These are phyloP conservation scores for Cadophora sp. DNA, from an alignment of 2,329 filamentous ascomycete genomes.

Conservation along the genomic window DNA sequence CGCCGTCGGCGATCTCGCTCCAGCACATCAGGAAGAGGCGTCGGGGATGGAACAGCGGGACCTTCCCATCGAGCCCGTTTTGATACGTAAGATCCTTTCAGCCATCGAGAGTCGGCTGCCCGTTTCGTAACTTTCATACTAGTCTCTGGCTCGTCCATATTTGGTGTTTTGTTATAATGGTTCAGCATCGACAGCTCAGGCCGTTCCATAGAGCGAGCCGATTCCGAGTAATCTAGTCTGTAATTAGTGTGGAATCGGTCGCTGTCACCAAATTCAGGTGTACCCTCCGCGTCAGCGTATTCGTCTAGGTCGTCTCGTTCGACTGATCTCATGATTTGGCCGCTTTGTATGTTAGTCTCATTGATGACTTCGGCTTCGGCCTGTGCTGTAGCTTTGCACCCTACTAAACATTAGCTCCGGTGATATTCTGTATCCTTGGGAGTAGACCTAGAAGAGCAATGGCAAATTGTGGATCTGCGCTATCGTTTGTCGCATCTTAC, in stretches of 20 bases:
- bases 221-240: not conserved
- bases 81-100: conserved; percentile 42
- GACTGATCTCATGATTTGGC: conserved; percentile 19
- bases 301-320: conserved; percentile 20
- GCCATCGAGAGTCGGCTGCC: conserved; percentile 38
- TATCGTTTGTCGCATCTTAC: not conserved
- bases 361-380: conserved; percentile 27
- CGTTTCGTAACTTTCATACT: conserved; percentile 32
- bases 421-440: not conserved
- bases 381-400: conserved; percentile 31
- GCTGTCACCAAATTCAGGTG: not conserved
- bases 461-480: not conserved
- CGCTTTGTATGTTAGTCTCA: conserved; percentile 4
- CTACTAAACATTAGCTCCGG: not conserved
- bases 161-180: conserved; percentile 14
- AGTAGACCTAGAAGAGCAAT: not conserved
- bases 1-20: conserved; percentile 21
- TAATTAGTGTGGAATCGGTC: not conserved
- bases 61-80: conserved; percentile 43
- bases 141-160: not conserved
- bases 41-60: conserved; percentile 39
- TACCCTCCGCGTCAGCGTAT: not conserved
- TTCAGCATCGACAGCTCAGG: conserved; percentile 25
- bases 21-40: conserved; percentile 33
- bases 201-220: not conserved